A percentile compares a stretch with the other conserved stretches of the same genome.
Evolutionary conservation across 2,329 filamentous ascomycete genomes (phyloP).

Genomic region (Fusarium xylarioides): DNA sequence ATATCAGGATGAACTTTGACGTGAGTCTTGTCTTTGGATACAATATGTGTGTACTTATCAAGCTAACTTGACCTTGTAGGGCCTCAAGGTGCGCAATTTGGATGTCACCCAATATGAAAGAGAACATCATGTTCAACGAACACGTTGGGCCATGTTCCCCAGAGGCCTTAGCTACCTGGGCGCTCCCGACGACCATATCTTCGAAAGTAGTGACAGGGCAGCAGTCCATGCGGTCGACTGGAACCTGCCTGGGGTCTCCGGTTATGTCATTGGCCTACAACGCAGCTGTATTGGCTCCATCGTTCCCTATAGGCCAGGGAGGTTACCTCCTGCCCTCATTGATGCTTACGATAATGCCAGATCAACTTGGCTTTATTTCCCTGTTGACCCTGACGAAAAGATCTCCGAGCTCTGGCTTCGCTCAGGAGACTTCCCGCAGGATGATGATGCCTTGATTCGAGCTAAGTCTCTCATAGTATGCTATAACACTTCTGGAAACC

Average conservation of each 20-base stretch:
- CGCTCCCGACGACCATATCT: neutral
- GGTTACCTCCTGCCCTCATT: neutral
- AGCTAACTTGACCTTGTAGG: neutral
- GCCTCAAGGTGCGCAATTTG: neutral
- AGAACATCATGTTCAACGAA: neutral
- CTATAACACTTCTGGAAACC: fast-evolving
- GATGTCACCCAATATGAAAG: neutral
- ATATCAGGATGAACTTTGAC: neutral
- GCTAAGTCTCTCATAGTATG: neutral
- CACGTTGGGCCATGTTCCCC: neutral
- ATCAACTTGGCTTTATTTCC: neutral
- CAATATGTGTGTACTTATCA: neutral
- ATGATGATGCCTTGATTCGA: neutral
- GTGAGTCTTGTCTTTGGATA: neutral
- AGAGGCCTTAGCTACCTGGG: fast-evolving
- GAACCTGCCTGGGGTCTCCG: neutral
- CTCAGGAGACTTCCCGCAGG: neutral
- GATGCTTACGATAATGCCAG: neutral
- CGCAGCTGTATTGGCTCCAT: neutral
- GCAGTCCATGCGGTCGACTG: neutral
- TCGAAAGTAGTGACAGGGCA: neutral
- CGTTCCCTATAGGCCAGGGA: neutral
- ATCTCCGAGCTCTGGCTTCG: neutral
- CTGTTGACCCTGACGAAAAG: neutral
- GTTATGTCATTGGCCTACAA: neutral